Percentiles rank a stretch among this genome's conserved stretches.
phyloP scores from a whole-genome alignment of 768 basidiomycete genomes.

The Macrolepiota dolichaula region DNA sequence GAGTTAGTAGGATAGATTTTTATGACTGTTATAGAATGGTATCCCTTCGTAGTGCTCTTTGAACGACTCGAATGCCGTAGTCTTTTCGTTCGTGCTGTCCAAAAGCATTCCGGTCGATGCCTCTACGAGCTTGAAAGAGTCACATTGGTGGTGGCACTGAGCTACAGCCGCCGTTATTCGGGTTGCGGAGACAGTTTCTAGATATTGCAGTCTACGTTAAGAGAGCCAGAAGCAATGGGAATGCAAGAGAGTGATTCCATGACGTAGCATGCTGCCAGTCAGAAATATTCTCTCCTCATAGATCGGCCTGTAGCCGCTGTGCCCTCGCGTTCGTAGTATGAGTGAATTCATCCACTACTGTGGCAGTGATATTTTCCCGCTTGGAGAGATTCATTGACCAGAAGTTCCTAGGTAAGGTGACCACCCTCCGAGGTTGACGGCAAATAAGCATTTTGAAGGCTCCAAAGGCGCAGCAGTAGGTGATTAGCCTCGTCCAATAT shows the following conservation, averaged over 20 bases:
- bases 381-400: background rate
- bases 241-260: background rate
- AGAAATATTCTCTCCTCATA: background rate
- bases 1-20: background rate
- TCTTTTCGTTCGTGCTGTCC: background rate
- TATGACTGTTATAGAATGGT: background rate
- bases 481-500: no score
- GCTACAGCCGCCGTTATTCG: background rate
- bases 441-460: no score
- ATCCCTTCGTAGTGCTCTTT: background rate
- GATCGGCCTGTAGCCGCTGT: background rate
- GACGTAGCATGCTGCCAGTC: background rate
- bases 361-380: background rate
- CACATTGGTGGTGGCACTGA: background rate
- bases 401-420: no score
- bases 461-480: no score
- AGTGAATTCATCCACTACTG: background rate
- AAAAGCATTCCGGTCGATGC: background rate
- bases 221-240: background rate
- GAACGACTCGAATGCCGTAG: background rate
- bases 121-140: background rate
- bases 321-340: background rate
- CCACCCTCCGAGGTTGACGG: no score
- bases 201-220: background rate
- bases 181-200: background rate